A percentile compares a stretch with the other conserved stretches of the same genome.
Conservation (phyloP, 495 filamentous ascomycete genomes). For the Tuber aestivum region DNA sequence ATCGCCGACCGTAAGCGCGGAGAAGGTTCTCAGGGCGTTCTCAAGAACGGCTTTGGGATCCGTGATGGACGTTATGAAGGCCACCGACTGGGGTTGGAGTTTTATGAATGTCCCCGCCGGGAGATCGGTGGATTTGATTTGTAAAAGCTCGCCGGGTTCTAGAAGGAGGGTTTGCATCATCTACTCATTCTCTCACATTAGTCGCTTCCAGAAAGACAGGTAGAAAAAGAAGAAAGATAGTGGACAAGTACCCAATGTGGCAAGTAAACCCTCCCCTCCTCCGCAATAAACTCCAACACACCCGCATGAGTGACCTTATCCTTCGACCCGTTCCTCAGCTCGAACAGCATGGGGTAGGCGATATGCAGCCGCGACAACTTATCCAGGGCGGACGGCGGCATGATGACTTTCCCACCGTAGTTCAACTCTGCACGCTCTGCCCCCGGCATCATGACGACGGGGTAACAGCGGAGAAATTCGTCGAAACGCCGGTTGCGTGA, state of each 20-base stretch:
- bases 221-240: background rate
- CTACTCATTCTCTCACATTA: constrained; percentile 46
- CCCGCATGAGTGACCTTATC: constrained; percentile 79
- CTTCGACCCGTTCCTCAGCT: constrained; percentile 79
- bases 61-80: constrained; percentile 81
- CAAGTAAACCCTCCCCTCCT: constrained; percentile 92
- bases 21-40: constrained; percentile 90
- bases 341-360: constrained; percentile 94
- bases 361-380: constrained; percentile 95
- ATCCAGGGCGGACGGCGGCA: constrained; percentile 89
- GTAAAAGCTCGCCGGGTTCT: constrained; percentile 86
- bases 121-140: constrained; percentile 88
- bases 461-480: constrained; percentile 96
- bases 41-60: constrained; percentile 98
- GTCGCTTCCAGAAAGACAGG: constrained; percentile 8
- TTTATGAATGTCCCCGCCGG: constrained; percentile 87
- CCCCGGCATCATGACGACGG: constrained; percentile 83
- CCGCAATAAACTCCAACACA: constrained; percentile 94
- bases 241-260: constrained; percentile 74
- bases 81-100: constrained; percentile 82
- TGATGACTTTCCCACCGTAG: constrained; percentile 93
- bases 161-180: constrained; percentile 88
- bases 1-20: constrained; percentile 83
- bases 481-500: constrained; percentile 66
- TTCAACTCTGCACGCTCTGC: constrained; percentile 84